Conservation (phyloP, 441 rosid genomes). For the Adansonia grandidieri region DNA sequence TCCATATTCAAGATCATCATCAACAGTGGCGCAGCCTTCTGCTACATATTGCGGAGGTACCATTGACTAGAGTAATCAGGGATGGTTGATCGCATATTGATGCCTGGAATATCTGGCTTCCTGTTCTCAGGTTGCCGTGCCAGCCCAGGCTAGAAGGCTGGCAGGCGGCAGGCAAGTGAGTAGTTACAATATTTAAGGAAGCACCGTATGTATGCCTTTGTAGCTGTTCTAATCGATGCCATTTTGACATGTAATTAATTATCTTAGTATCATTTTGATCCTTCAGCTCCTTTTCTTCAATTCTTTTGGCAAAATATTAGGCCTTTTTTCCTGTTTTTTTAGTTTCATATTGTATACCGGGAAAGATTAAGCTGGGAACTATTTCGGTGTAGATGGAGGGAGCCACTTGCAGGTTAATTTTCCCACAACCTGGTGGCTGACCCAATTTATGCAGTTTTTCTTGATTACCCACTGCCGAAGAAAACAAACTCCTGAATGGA, state of each 20-base stretch:
- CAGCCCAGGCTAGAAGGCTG: background rate
- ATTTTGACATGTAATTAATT: background rate
- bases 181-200: background rate
- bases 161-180: background rate
- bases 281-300: no score
- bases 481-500: background rate
- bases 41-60: constrained; percentile 18
- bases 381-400: no score
- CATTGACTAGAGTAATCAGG: background rate
- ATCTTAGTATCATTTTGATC: no score
- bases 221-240: background rate
- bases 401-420: no score
- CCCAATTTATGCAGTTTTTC: background rate
- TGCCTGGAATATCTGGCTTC: background rate
- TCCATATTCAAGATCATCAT: constrained; percentile 3
- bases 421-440: background rate
- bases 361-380: no score
- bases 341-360: no score
- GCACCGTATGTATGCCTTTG: background rate
- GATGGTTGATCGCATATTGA: background rate
- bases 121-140: background rate
- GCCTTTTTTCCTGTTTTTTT: no score
- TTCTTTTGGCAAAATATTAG: background rate
- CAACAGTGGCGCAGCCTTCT: background rate
- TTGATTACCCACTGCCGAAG: background rate